These are phyloP conservation scores for Avena sativa DNA, from an alignment of 176 grass and related monocot genomes.

Conservation along the genomic window DNA sequence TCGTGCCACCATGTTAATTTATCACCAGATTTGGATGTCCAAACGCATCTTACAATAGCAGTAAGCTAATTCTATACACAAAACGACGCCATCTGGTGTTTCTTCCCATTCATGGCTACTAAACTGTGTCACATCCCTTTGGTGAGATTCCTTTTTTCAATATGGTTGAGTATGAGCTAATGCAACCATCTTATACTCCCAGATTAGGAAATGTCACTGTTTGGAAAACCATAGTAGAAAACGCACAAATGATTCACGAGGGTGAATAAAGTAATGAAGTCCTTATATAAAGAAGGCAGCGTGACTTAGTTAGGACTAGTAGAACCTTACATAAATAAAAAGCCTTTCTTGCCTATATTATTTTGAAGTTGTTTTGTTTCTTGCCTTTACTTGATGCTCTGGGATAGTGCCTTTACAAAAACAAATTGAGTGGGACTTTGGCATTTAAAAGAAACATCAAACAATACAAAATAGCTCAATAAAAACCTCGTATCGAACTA, in stretches of 20 bases:
- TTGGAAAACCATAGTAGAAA: neutral
- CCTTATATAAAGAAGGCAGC: no score
- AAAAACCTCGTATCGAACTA: no score
- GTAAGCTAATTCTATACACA: slow-evolving; percentile 28
- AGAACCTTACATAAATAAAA: no score
- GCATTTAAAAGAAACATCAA: no score
- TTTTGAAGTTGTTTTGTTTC: no score
- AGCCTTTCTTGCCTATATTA: no score
- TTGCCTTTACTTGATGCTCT: no score
- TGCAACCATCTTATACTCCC: neutral
- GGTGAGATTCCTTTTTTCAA: neutral
- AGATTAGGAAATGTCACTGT: neutral
- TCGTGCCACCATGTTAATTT: neutral
- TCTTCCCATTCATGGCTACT: neutral
- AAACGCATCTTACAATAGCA: neutral
- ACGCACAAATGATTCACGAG: neutral
- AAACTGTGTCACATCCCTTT: neutral
- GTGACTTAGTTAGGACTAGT: no score
- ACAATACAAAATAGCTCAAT: no score
- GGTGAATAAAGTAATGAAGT: no score
- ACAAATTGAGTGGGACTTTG: no score
- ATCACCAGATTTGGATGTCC: neutral
- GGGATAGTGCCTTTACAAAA: no score
- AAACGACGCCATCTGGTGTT: neutral
- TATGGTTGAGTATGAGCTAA: neutral